Evolutionary conservation across 345 rosid species (phyloP).

Genomic region (Crucihimalaya himalaica): DNA sequence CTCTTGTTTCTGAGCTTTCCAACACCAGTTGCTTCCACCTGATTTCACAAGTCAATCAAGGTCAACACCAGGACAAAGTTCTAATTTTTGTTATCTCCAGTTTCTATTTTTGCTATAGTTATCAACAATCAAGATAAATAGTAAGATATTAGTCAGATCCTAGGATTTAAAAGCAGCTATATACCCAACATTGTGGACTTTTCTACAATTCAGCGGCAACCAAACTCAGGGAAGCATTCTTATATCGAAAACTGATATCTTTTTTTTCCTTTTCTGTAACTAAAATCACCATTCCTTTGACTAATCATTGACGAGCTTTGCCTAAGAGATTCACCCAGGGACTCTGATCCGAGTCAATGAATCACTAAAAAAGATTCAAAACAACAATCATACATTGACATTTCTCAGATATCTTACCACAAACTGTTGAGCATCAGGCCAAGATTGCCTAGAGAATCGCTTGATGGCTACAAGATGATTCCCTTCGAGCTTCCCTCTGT

Average conservation of each 20-base stretch:
- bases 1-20: slow-evolving; percentile 87
- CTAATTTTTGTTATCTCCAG: neutral
- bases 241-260: neutral
- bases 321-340: neutral
- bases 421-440: slow-evolving; percentile 98
- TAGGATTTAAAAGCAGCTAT: slow-evolving; percentile 15
- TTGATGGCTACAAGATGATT: slow-evolving; percentile 76
- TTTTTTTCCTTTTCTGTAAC: neutral
- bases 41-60: slow-evolving; percentile 24
- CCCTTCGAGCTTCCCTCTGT: slow-evolving; percentile 74
- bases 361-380: neutral
- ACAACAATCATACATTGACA: slow-evolving; percentile 3
- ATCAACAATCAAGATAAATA: neutral
- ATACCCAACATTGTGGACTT: neutral
- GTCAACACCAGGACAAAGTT: slow-evolving; percentile 21
- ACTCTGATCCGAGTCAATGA: neutral
- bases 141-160: neutral
- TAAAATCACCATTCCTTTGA: neutral
- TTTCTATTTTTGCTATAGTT: neutral
- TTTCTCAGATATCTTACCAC: slow-evolving; percentile 46
- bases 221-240: slow-evolving; percentile 8
- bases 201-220: neutral
- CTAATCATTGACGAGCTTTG: neutral
- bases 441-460: slow-evolving; percentile 84
- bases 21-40: slow-evolving; percentile 89